Evolutionary conservation across 2,329 filamentous ascomycete genomes (phyloP), one percentile per base, ranked within the genome.

Genomic region (Colletotrichum theobromicola): DNA sequence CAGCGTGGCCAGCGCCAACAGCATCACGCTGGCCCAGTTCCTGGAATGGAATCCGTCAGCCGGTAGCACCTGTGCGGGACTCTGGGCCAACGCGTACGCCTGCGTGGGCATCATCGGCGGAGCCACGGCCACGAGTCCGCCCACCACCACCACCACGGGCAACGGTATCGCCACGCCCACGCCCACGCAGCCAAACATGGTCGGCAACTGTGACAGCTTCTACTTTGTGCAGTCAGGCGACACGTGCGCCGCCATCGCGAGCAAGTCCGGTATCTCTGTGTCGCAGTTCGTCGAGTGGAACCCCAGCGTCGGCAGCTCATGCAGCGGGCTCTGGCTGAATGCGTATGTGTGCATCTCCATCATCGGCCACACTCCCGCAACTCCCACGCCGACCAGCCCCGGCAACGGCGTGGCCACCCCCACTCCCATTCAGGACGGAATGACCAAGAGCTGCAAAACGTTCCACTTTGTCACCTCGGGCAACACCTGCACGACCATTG

Each of bases 241-340:
- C 21, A 67, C 65, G 4, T 78, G 76, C 50, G 34, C 21, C 13
- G 26, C 16, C 15, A 69, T 78, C 50, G 61, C 64, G 32, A 34
- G 50, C n/a, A 58, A 42, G 34, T 75, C 79, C 3, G 72, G 77
- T 10, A 79, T 82, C 53, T 63, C 77, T 1, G 58, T 80, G 10
- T 58, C 74, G 9, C 58, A 81, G 16, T 79, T 84, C 34, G 76
- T 28, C 4, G 42, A 37, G 32, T 80, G 78, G 79, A 80, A 79
- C 58, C 76, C 76, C 4, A 24, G 37, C 9, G 72, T 75, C 2
- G 71, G 70, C 10, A 65, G 26, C 7, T 50, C 58, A 16, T 80
- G 77, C 58, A 68, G 26, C 7, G 66, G 64, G 7, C 69, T 79
- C 13, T 75, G 64, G 65, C 16, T n/a, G 18, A 62, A 73, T 35